Base-by-base conservation (phyloP, 805 yeast genomes). In the Blastobotrys parvus region DNA sequence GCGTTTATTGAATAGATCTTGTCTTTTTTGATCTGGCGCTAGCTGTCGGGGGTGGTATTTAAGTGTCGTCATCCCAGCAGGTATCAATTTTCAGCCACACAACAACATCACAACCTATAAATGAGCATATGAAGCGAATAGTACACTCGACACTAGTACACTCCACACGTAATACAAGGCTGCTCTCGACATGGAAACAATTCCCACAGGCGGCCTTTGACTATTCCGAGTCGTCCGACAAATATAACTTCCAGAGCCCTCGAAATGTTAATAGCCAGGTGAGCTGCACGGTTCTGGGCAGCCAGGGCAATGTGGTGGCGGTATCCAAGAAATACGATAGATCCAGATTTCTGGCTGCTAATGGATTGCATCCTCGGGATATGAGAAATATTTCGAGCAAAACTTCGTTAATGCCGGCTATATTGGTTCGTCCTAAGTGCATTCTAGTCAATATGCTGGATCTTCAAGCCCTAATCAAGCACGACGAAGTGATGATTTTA, bases 351-450 rank as follows among this genome's bases (percentile, higher is more conserved):
- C 69, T 71, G 47, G 77, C 64, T 43, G 78, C 82, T 37, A 82
- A 87, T 60, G 75, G 79, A 19, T 60, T 89, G 21, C 86, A 80
- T 49, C 94, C 97, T 1, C 68, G 97, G 63, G 97, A 89, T 60
- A 65, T 89, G 49, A 64, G 97, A 23, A 88, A 85, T 56, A 81
- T 89, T 41, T 95, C 80, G 55, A 70, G 83, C 1, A 67, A 77
- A 31, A 72, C 76, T 32, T 81, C 76, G 53, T 77, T 80, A 22
- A 80, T 78, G 0, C 88, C 88, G 0, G 73, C 77, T 31, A 76
- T 80, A 41, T 75, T 79, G 55, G 78, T 78, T 3, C 61, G 85
- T 43, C 64, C 71, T 3, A 70, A 71, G 42, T 72, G 78, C 48
- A 77, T 80, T 5, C 64, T 80, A 25, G 72, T 81, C 43, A 80